Conservation (phyloP, 371 early-diverging fungal genomes). For the Lichtheimia ornata region DNA sequence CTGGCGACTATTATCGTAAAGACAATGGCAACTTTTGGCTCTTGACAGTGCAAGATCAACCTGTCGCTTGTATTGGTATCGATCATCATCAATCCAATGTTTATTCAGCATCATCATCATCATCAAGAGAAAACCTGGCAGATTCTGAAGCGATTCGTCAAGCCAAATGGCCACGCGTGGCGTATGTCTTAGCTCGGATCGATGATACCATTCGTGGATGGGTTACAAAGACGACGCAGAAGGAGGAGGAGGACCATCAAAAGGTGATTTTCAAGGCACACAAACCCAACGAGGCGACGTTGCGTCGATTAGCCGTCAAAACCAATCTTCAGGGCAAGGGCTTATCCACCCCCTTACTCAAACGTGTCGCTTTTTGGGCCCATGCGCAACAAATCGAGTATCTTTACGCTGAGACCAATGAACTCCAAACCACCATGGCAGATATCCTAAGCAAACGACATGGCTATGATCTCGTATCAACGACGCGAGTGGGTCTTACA, state of each 20-base stretch:
- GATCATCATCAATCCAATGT: constrained; percentile 28
- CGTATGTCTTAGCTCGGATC: constrained; percentile 25
- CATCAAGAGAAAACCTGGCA: constrained; percentile 4
- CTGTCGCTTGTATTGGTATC: constrained; percentile 48
- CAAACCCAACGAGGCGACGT: constrained; percentile 42
- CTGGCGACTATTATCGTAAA: constrained; percentile 36
- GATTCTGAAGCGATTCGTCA: constrained; percentile 26
- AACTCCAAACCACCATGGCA: constrained; percentile 31
- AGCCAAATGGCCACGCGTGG: constrained; percentile 35
- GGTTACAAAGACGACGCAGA: background rate
- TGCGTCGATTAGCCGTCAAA: constrained; percentile 48
- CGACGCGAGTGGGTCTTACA: constrained; percentile 28
- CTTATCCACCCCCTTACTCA: constrained; percentile 43
- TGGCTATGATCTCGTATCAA: constrained; percentile 36
- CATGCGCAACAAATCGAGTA: constrained; percentile 45
- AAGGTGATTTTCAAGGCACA: constrained; percentile 35
- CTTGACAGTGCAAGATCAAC: constrained; percentile 41
- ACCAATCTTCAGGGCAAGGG: constrained; percentile 49
- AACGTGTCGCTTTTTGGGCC: constrained; percentile 53
- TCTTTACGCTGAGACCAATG: constrained; percentile 49
- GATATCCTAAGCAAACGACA: constrained; percentile 41
- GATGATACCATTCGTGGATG: constrained; percentile 41
- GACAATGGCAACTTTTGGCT: constrained; percentile 51
- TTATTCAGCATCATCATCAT: background rate
- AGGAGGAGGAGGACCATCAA: background rate